Percentiles rank a stretch among this genome's conserved stretches.
These are phyloP conservation scores for Fabrea salina DNA, from an alignment of 169 alveolate species.

Conservation along the genomic window DNA sequence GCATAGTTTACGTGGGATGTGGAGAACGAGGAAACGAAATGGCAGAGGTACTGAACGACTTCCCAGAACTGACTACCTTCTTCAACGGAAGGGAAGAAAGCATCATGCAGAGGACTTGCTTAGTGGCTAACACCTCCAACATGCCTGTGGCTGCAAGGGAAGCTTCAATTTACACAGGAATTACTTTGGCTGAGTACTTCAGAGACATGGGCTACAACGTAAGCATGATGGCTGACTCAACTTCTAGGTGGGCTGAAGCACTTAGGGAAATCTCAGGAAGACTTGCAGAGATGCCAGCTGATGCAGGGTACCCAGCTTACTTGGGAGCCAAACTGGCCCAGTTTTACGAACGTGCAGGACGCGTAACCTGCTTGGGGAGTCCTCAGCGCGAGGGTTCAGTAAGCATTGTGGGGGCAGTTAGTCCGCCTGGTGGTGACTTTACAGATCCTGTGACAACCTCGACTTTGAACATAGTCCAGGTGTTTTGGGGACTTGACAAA, in stretches of 20 bases:
- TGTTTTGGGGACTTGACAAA: constrained; percentile 99
- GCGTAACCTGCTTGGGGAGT: constrained; percentile 96
- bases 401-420: constrained; percentile 99
- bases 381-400: constrained; percentile 98
- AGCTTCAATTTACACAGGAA: constrained; percentile 98
- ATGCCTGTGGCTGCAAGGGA: constrained; percentile 99
- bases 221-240: constrained; percentile 99
- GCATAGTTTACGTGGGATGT: constrained; percentile 98
- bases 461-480: constrained; percentile 97
- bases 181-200: constrained; percentile 98
- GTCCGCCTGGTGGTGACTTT: constrained; percentile 99
- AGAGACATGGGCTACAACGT: constrained; percentile 99
- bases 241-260: constrained; percentile 99
- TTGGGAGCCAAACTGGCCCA: constrained; percentile 97
- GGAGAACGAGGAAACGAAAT: constrained; percentile 99
- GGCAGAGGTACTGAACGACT: constrained; percentile 99
- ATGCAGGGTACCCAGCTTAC: constrained; percentile 99
- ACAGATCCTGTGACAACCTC: constrained; percentile 99
- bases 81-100: constrained; percentile 91
- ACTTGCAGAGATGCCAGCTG: constrained; percentile 99
- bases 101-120: constrained; percentile 98
- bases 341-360: constrained; percentile 99
- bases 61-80: constrained; percentile 96
- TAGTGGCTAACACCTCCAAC: constrained; percentile 99
- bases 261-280: constrained; percentile 99